Evolutionary conservation across 768 basidiomycete genomes (phyloP), one percentile per base, ranked within the genome.

Genomic region (Tricholoma bakamatsutake): DNA sequence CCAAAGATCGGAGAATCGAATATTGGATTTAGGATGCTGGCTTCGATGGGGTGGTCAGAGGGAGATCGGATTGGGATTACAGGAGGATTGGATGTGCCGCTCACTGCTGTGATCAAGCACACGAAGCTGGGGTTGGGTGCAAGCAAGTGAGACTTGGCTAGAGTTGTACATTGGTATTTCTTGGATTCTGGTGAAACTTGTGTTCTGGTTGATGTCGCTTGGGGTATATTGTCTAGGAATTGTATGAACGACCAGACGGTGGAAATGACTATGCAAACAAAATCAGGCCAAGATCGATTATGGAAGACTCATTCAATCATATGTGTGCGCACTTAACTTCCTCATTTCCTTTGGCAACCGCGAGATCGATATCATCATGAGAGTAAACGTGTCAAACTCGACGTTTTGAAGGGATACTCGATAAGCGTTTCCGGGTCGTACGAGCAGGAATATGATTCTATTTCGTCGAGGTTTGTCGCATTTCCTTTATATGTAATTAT

Each of bases 1-100:
- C 89, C 89, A 1, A 92, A 86, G 72, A 87, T 98, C 53, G 85
- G 81, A 12, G 75, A 80, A 59, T 73, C 81, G 2, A 98, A 98
- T 62, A 64, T 94, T 50, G 96, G 96, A 0, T 97, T 96, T 74
- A 82, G 72, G 72, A 81, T 98, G 83, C 67, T 98, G 59, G 83
- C 86, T 13, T 76, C 80, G 57, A 97, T 98, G 95, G 95, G 95
- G 40, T 96, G 93, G 93, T 67, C 81, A 3, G 90, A 93, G 62
- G 93, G 93, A 0, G 78, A 83, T 40, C 73, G 79, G 11, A 93
- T 96, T 62, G 93, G 93, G 0, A 64, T 70, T 5, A 73, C 77
- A 7, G 80, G 72, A 31, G 91, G 91, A 0, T 69, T 96, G 53
- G 84, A 87, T 24, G 82, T 71, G 5, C 93, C 93, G 33, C 72